A percentile compares a stretch with the other conserved stretches of the same genome.
These are phyloP conservation scores for Tuber brumale DNA, from an alignment of 495 filamentous ascomycete genomes.

Conservation along the genomic window DNA sequence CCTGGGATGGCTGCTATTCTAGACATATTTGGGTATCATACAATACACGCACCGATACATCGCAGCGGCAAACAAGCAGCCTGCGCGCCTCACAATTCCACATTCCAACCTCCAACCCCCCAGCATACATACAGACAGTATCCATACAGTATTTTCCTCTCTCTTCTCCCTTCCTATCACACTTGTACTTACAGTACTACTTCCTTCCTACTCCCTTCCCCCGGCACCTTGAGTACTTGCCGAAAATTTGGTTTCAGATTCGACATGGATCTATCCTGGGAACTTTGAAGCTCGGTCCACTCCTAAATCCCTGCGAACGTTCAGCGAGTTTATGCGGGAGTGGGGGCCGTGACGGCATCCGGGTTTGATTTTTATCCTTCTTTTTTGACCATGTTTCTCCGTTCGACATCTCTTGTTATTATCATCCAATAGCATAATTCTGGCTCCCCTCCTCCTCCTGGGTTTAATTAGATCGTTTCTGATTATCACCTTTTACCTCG, in stretches of 20 bases:
- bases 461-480: constrained; percentile 10
- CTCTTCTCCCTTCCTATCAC: too few species aligned
- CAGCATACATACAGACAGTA: neutral
- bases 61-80: neutral
- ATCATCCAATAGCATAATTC: neutral
- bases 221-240: neutral
- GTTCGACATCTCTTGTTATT: neutral
- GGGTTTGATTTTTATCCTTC: neutral
- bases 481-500: constrained; percentile 1
- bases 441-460: constrained; percentile 8
- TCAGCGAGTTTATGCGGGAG: neutral
- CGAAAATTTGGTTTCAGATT: neutral
- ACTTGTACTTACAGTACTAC: neutral
- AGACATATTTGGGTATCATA: neutral
- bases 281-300: neutral
- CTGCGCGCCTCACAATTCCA: too few species aligned
- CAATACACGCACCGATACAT: neutral
- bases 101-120: neutral
- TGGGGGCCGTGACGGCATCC: neutral
- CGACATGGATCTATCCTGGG: neutral
- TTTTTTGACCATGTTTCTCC: neutral
- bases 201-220: neutral
- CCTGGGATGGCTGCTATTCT: neutral
- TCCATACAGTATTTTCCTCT: neutral
- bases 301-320: neutral